These are phyloP conservation scores for Leccinum olivaceopallidum DNA, from an alignment of 768 basidiomycete species.

Conservation along the genomic window DNA sequence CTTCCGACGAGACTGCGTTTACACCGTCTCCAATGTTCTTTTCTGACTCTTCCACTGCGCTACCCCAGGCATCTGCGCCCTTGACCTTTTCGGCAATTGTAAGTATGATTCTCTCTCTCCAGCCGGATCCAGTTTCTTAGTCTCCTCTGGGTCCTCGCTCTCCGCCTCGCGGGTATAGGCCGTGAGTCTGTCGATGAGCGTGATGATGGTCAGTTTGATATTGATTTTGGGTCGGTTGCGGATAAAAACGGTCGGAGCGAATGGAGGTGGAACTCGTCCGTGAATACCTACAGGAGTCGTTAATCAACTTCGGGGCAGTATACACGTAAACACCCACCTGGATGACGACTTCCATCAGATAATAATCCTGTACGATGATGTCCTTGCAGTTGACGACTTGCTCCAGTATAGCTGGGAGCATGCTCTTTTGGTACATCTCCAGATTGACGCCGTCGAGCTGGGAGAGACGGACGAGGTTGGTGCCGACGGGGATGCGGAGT, in stretches of 20 bases:
- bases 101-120: conserved; percentile 64
- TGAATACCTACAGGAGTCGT: too few relatives aligned
- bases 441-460: too few relatives aligned
- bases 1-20: conserved; percentile 22
- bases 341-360: too few relatives aligned
- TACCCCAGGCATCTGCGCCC: conserved; percentile 29
- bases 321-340: too few relatives aligned
- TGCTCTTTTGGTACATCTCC: too few relatives aligned
- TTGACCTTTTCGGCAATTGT: conserved; percentile 27
- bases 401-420: too few relatives aligned
- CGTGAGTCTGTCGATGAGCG: conserved; percentile 92
- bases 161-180: conserved; percentile 97
- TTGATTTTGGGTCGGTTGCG: conserved; percentile 96
- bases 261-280: conserved; percentile 94
- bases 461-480: too few relatives aligned
- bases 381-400: too few relatives aligned
- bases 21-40: conserved; percentile 3
- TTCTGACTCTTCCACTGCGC: conserved; percentile 23
- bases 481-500: too few relatives aligned
- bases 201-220: conserved; percentile 99
- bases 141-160: conserved; percentile 85
- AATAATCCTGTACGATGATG: too few relatives aligned
- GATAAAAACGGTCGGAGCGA: conserved; percentile 93
- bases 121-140: conserved; percentile 48
- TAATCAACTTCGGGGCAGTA: too few relatives aligned